Evolutionary conservation across 2,329 filamentous ascomycete species (phyloP), one percentile per base, ranked within the genome.

Genomic region (Colletotrichum sojae): DNA sequence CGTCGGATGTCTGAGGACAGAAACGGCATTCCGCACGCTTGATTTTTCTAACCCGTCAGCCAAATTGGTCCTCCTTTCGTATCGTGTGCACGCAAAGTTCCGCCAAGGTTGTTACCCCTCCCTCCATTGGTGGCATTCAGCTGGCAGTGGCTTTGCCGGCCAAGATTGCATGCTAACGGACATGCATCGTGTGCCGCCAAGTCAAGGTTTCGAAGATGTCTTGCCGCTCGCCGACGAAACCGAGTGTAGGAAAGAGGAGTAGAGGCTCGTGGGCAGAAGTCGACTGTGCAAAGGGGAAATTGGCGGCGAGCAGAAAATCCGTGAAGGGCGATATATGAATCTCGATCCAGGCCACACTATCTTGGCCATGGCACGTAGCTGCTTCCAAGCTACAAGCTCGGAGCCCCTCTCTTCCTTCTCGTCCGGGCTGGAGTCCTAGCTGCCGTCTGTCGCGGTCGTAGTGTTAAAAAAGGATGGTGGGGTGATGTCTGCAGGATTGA

Each of bases 401-500:
- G 48, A 63, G 60, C 55, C 46, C 57, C 25, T 36, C 18, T 48
- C 20, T 22, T 54, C 27, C 20, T 40, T 69, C 18, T 16, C 20
- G 40, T 65, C 49, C 61, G 54, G 66, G 55, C 40, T 55, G 54
- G 60, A 53, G 66, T 58, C 66, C 61, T 55, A 69, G 66, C 66
- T 69, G 49, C 66, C 61, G 55, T 27, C 22, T 3, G 31, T 36
- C 31, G 31, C 31, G 31, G 40, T 45, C 20, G 39, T 16, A 13
- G 40, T 20, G 16, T 43, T 6, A 15, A 20, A 16, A 51, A 25
- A 16, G 25, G 43, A 55, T 58, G 55, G 66, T 69, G 66, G 66
- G 66, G 62, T 69, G 66, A 69, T 69, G 62, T 69, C 55, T 66
- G 66, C 66, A 66, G 62, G 66, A 69, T 66, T 69, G 55, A 60